These are phyloP conservation scores for Ceriops decandra DNA, from an alignment of 345 rosid species.

Conservation along the genomic window DNA sequence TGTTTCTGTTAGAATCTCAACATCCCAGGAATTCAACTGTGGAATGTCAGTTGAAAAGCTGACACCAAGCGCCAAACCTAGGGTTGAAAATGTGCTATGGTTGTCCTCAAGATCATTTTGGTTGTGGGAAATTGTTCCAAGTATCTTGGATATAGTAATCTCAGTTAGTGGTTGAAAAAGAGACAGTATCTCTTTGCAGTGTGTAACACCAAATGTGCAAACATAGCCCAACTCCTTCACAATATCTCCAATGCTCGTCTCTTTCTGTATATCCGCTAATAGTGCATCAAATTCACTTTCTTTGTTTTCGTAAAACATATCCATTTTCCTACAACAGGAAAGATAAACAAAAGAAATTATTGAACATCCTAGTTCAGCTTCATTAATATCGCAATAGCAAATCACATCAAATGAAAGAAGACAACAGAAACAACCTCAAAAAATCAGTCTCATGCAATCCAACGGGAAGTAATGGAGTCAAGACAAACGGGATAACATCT, in stretches of 20 bases:
- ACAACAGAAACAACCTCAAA: conserved; percentile 46
- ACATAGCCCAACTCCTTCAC: conserved; percentile 88
- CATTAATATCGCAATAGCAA: not conserved
- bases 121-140: conserved; percentile 51
- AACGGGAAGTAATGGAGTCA: conserved; percentile 60
- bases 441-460: conserved; percentile 47
- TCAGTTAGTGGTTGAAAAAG: conserved; percentile 68
- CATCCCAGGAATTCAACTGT: conserved; percentile 62
- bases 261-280: conserved; percentile 81
- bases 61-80: conserved; percentile 66
- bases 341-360: conserved; percentile 10
- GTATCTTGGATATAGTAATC: conserved; percentile 60
- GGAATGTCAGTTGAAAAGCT: conserved; percentile 46
- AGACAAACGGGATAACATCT: conserved; percentile 46
- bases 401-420: conserved; percentile 3
- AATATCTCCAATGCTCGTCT: conserved; percentile 66
- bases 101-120: conserved; percentile 55
- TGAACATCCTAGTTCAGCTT: not conserved
- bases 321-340: conserved; percentile 41
- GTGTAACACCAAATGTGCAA: conserved; percentile 63
- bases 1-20: conserved; percentile 63
- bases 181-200: conserved; percentile 72
- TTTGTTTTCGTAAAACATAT: conserved; percentile 38
- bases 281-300: conserved; percentile 70
- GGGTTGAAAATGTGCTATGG: conserved; percentile 57